Base-by-base conservation (phyloP, 768 basidiomycete species). In the Guyanaporus albipodus region DNA sequence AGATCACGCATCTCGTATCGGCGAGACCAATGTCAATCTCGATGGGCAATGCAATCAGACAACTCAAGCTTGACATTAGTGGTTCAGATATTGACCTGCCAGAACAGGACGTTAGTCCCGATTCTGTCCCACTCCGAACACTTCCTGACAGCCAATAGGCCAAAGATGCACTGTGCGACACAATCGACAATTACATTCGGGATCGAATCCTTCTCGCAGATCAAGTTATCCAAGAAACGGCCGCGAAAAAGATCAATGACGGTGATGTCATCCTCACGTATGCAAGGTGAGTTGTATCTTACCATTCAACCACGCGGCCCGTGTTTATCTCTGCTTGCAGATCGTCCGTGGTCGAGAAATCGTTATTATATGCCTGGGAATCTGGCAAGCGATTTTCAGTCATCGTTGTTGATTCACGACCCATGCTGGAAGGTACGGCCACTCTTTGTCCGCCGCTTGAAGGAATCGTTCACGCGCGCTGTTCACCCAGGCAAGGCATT, bases 21-120 rank as follows among this genome's bases (percentile, higher is more conserved):
- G 89, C 91, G 17, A 77, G 93, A 40, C 89, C 91, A 0, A 87
- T 94, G 86, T 87, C 90, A 15, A 83, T 91, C 18, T 88, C 91
- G 21, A 92, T 94, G 88, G 91, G 93, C 0, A 95, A 93, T 61
- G 91, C 93, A 0, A 91, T 92, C 56, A 80, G 93, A 49, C 87
- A 94, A 65, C 74, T 99, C 57, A 99, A 99, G 71, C 73, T 95
- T 46, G 92, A 98, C 60, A 96, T 99, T 60, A 93, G 91, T 59
- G 80, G 78, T 32, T 81, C 92, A 33, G 90, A 93, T 57, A 91
- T 91, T 39, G 95, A 99, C 71, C 75, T 92, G 66, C 85, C 92
- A 5, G 93, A 98, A 67, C 90, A 95, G 61, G 91, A 98, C 70
- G 95, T 95, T 59, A 55, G 79, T 48, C 19, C 29, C 24, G 29